These are phyloP conservation scores for Chrysanthemum lavandulifolium DNA, from an alignment of 129 eudicot species.

Conservation along the genomic window DNA sequence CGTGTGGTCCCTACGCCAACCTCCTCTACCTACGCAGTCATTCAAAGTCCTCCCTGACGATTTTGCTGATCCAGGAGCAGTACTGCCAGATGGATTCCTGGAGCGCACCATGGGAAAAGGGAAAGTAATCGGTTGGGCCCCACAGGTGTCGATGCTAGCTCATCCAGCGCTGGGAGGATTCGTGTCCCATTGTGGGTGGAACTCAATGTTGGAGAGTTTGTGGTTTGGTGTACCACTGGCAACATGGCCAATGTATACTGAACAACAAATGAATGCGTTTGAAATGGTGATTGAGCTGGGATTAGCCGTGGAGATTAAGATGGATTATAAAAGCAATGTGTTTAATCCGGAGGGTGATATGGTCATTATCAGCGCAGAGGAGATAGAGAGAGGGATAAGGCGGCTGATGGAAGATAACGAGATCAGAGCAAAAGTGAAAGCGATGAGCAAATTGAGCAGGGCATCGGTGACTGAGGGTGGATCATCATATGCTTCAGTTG, in stretches of 20 bases:
- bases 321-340: constrained; percentile 11
- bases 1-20: constrained; percentile 11
- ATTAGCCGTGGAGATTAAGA: constrained; percentile 15
- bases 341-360: neutral
- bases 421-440: neutral
- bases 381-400: constrained; percentile 12
- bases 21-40: neutral
- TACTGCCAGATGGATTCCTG: constrained; percentile 17
- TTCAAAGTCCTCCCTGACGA: neutral
- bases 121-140: constrained; percentile 19
- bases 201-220: constrained; percentile 21
- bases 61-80: neutral
- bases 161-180: constrained; percentile 17
- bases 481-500: constrained; percentile 17
- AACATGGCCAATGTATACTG: constrained; percentile 17
- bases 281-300: constrained; percentile 24
- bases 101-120: constrained; percentile 7
- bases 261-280: constrained; percentile 25
- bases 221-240: constrained; percentile 25
- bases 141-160: neutral
- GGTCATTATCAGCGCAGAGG: neutral
- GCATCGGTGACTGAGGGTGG: constrained; percentile 1
- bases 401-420: neutral
- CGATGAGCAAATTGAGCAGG: constrained; percentile 6
- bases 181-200: constrained; percentile 21